These are phyloP conservation scores for Mucor indicus DNA, from an alignment of 371 early-diverging fungal genomes.

Conservation along the genomic window DNA sequence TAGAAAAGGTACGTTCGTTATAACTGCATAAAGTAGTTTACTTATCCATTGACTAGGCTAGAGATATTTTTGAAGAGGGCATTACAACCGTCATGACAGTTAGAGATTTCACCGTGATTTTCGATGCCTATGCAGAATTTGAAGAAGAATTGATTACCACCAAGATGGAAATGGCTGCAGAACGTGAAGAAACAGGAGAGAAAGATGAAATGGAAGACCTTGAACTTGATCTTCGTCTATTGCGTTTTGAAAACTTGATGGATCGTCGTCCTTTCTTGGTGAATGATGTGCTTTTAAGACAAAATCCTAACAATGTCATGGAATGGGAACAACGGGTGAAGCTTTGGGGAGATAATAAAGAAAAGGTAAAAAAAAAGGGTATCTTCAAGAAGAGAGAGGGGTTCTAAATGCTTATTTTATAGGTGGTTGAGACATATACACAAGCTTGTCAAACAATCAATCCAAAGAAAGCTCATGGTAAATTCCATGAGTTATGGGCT, in stretches of 20 bases:
- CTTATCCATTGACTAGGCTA: constrained; percentile 36
- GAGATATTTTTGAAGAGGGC: constrained; percentile 95
- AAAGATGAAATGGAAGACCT: constrained; percentile 56
- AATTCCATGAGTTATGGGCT: constrained; percentile 81
- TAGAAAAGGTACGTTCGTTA: constrained; percentile 54
- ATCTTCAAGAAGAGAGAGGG: neutral
- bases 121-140: constrained; percentile 93
- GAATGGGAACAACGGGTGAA: constrained; percentile 90
- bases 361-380: constrained; percentile 42
- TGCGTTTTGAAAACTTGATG: constrained; percentile 88
- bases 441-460: constrained; percentile 76
- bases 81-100: constrained; percentile 80
- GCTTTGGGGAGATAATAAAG: constrained; percentile 63
- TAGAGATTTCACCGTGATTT: constrained; percentile 94
- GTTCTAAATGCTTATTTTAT: neutral
- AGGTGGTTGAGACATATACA: constrained; percentile 73
- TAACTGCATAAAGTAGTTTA: too few relatives aligned
- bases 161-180: constrained; percentile 74
- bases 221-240: constrained; percentile 81
- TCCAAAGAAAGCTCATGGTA: constrained; percentile 78
- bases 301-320: constrained; percentile 87
- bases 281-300: constrained; percentile 89
- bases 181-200: constrained; percentile 52
- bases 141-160: constrained; percentile 80
- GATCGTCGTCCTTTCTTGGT: constrained; percentile 92